Percentiles rank a stretch among this genome's conserved stretches.
These are phyloP conservation scores for Debaryomyces fabryi DNA, from an alignment of 1,139 yeast genomes.

Conservation along the genomic window DNA sequence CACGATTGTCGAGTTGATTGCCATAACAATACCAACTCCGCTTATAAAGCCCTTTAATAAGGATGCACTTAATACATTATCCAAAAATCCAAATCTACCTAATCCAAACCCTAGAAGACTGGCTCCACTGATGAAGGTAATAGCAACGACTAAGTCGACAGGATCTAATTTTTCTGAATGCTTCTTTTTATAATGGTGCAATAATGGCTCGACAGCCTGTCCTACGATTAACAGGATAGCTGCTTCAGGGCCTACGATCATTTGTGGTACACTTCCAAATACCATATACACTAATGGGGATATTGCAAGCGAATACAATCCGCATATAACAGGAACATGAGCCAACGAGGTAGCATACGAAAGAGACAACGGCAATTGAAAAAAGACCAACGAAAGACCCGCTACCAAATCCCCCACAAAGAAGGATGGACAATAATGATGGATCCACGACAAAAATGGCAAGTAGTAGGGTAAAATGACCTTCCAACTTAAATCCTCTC, in stretches of 20 bases:
- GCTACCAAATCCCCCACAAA: constrained; percentile 79
- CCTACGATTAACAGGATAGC: constrained; percentile 92
- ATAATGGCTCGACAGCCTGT: constrained; percentile 75
- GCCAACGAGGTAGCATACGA: constrained; percentile 91
- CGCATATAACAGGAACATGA: constrained; percentile 86
- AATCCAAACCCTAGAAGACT: constrained; percentile 76
- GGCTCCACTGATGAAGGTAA: constrained; percentile 79
- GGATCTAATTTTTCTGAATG: constrained; percentile 43
- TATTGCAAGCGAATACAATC: constrained; percentile 77
- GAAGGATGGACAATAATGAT: constrained; percentile 53
- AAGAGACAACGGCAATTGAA: constrained; percentile 86
- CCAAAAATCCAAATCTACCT: constrained; percentile 83
- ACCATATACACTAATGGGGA: constrained; percentile 82
- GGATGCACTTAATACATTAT: constrained; percentile 82
- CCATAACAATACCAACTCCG: constrained; percentile 92
- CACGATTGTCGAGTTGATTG: constrained; percentile 72
- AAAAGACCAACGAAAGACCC: constrained; percentile 86
- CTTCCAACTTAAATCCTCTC: constrained; percentile 30
- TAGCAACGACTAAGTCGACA: constrained; percentile 67
- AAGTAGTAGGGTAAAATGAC: constrained; percentile 65
- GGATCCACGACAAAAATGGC: constrained; percentile 82
- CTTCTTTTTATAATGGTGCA: constrained; percentile 51
- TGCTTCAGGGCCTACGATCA: constrained; percentile 97
- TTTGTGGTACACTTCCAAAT: constrained; percentile 91
- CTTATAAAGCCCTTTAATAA: constrained; percentile 86